A percentile compares a stretch with the other conserved stretches of the same genome.
Conservation (phyloP, 2,329 filamentous ascomycete genomes). For the Aspergillus sp. region DNA sequence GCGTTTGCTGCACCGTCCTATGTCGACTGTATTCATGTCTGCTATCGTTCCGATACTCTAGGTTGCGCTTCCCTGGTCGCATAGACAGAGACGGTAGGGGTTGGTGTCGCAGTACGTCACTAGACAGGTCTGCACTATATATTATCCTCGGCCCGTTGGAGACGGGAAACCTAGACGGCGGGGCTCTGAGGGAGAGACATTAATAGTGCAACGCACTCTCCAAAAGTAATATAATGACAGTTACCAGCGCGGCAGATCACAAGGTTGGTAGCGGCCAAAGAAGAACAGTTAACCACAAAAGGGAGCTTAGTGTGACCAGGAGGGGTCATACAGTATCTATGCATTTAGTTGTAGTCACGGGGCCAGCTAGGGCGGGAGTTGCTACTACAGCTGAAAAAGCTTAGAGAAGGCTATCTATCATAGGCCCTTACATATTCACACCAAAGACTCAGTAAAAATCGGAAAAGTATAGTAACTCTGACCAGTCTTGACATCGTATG, state of each 20-base stretch:
- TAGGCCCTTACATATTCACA: not conserved
- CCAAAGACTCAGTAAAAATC: too few species aligned
- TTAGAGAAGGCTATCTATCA: not conserved
- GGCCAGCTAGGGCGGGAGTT: not conserved
- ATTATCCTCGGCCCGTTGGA: not conserved
- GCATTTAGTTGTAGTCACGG: not conserved
- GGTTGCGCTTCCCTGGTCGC: not conserved
- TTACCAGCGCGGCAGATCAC: not conserved
- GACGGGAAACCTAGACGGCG: not conserved
- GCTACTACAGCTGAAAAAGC: not conserved
- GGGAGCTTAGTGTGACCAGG: not conserved
- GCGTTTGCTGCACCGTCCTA: conserved; percentile 76
- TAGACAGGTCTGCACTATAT: not conserved
- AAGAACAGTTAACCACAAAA: not conserved
- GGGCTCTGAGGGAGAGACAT: not conserved
- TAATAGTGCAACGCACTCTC: not conserved
- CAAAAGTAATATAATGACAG: not conserved
- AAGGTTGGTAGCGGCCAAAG: not conserved
- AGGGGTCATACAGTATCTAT: not conserved
- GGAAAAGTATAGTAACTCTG: too few species aligned
- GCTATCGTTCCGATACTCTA: not conserved
- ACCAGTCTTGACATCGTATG: not conserved
- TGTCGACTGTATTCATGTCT: conserved; percentile 67
- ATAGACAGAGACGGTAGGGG: not conserved
- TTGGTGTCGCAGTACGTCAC: not conserved